Evolutionary conservation across 768 basidiomycete genomes (phyloP).

Genomic region (Rhodosporidiobolus odoratus): DNA sequence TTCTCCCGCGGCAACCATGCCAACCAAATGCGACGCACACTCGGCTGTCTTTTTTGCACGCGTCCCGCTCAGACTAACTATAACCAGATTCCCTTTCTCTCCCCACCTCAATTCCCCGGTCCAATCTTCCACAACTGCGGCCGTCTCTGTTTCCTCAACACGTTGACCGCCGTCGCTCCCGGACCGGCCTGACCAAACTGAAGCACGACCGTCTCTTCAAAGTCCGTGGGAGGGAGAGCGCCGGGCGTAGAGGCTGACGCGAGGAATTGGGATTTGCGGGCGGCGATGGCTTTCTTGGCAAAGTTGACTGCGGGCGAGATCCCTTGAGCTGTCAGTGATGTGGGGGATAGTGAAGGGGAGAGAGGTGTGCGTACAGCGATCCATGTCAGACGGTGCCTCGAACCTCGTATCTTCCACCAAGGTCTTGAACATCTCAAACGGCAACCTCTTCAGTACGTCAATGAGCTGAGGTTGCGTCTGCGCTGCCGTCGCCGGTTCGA

Average conservation of each 20-base stretch:
- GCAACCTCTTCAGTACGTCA: slow-evolving; percentile 12
- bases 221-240: neutral
- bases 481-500: neutral
- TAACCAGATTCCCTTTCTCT: neutral
- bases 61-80: no score
- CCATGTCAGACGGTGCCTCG: slow-evolving; percentile 8
- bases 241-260: neutral
- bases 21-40: no score
- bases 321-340: no score
- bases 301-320: slow-evolving; percentile 21
- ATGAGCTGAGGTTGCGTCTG: slow-evolving; percentile 1
- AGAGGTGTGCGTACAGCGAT: slow-evolving; percentile 13
- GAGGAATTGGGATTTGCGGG: slow-evolving; percentile 8
- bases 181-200: slow-evolving; percentile 4
- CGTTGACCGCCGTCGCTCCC: slow-evolving; percentile 11
- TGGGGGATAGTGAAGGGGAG: neutral
- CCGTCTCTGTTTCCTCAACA: slow-evolving; percentile 20
- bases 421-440: slow-evolving; percentile 26
- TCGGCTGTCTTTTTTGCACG: no score
- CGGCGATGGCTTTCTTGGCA: slow-evolving; percentile 25
- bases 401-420: slow-evolving; percentile 9
- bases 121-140: slow-evolving; percentile 26
- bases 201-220: slow-evolving; percentile 31
- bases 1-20: no score
- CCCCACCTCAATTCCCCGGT: no score